phyloP scores from a whole-genome alignment of 2,329 filamentous ascomycete species.

The Sphaerulina populicola region DNA sequence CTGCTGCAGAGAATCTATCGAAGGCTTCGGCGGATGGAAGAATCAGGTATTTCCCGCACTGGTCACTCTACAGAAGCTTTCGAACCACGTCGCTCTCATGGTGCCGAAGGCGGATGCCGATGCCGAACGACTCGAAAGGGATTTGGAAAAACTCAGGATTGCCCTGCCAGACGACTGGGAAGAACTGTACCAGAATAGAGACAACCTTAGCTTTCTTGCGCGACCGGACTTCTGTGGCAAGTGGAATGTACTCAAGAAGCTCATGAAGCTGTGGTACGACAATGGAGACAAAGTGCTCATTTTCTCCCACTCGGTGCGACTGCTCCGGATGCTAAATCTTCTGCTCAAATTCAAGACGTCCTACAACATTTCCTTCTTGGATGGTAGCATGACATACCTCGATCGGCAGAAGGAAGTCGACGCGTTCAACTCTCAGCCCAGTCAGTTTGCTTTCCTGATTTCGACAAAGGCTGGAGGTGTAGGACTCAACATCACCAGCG shows the following conservation, averaged over 20 bases:
- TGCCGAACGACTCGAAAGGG: conserved; percentile 66
- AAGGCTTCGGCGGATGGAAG: conserved; percentile 61
- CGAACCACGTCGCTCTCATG: conserved; percentile 85
- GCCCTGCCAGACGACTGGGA: conserved; percentile 70
- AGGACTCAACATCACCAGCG: conserved; percentile 90
- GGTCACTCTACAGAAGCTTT: conserved; percentile 71
- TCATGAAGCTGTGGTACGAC: conserved; percentile 81
- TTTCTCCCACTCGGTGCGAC: conserved; percentile 82
- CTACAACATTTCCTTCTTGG: conserved; percentile 86
- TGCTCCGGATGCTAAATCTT: conserved; percentile 74
- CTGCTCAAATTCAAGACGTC: conserved; percentile 74
- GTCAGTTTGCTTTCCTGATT: conserved; percentile 90
- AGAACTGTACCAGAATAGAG: conserved; percentile 62
- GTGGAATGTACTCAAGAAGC: conserved; percentile 81
- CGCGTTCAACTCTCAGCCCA: conserved; percentile 80
- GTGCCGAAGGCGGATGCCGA: conserved; percentile 60
- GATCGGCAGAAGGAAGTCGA: conserved; percentile 74
- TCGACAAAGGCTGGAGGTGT: conserved; percentile 89
- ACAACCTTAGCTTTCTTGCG: conserved; percentile 70
- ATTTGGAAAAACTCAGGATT: conserved; percentile 62
- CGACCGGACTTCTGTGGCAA: conserved; percentile 93
- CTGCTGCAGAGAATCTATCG: conserved; percentile 62
- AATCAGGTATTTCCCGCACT: conserved; percentile 78
- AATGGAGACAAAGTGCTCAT: conserved; percentile 91
- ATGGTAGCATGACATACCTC: conserved; percentile 73